Conservation (phyloP, 2,329 filamentous ascomycete genomes). For the Didymella sp. region DNA sequence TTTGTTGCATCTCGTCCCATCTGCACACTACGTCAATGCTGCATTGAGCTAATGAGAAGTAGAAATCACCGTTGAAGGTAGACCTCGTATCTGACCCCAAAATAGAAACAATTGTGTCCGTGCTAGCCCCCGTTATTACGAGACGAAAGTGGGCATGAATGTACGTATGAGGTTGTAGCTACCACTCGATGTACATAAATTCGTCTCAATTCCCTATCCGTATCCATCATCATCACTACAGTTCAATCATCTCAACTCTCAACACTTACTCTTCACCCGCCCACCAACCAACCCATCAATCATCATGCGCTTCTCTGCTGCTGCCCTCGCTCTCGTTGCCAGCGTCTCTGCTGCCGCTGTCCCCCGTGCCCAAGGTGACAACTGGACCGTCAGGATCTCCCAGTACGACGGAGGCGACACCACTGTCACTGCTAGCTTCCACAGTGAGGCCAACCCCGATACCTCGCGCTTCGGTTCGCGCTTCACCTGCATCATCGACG, state of each 20-base stretch:
- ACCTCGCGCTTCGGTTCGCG: conserved; percentile 2
- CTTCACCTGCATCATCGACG: conserved; percentile 5
- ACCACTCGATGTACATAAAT: neutral
- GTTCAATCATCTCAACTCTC: neutral
- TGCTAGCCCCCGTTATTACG: conserved; percentile 2
- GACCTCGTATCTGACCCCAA: neutral
- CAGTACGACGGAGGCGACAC: neutral
- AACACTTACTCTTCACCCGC: neutral
- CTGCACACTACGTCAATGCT: neutral
- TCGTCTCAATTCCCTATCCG: neutral
- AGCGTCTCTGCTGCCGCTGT: conserved; percentile 7
- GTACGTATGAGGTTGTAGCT: neutral
- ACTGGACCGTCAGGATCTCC: neutral
- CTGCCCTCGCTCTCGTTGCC: conserved; percentile 8
- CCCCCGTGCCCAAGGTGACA: neutral
- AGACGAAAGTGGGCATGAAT: neutral
- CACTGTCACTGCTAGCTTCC: neutral
- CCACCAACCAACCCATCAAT: neutral
- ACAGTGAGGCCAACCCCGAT: conserved; percentile 4
- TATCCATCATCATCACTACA: neutral
- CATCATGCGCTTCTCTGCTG: conserved; percentile 9
- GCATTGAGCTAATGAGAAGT: neutral
- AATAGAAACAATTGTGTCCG: neutral
- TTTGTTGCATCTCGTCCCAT: neutral
- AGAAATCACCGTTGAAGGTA: neutral